Evolutionary conservation across 768 basidiomycete species (phyloP).

Genomic region (Holtermanniella nyarrowii): DNA sequence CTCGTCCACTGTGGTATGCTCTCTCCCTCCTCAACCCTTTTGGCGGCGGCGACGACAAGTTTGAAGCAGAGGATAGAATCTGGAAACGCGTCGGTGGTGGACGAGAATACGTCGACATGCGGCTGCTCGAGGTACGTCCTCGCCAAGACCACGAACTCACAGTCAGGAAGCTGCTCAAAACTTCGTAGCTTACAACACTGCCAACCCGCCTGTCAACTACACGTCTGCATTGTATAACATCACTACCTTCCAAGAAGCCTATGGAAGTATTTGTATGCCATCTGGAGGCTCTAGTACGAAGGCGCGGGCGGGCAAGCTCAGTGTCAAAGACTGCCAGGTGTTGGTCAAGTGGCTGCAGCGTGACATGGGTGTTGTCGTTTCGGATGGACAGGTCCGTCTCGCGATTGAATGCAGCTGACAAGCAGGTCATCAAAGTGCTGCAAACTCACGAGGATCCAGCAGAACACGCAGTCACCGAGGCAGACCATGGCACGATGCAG

Average conservation of each 20-base stretch:
- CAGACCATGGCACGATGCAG: slow-evolving; percentile 73
- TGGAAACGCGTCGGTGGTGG: slow-evolving; percentile 32
- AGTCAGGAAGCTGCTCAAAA: slow-evolving; percentile 29
- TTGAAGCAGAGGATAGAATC: slow-evolving; percentile 24
- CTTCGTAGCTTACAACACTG: slow-evolving; percentile 15
- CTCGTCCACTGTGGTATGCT: slow-evolving; percentile 40
- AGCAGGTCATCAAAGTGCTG: slow-evolving; percentile 73
- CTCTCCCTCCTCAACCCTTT: slow-evolving; percentile 37
- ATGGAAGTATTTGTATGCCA: slow-evolving; percentile 18
- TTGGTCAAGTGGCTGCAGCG: slow-evolving; percentile 68
- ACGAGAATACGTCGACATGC: slow-evolving; percentile 34
- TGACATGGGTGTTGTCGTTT: slow-evolving; percentile 56
- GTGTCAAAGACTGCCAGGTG: slow-evolving; percentile 57
- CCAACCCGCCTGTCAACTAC: slow-evolving; percentile 25
- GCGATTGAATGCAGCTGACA: neutral
- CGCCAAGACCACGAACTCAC: neutral
- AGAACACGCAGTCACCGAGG: slow-evolving; percentile 53
- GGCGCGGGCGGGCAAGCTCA: slow-evolving; percentile 45
- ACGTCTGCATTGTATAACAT: slow-evolving; percentile 18
- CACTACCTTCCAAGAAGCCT: slow-evolving; percentile 16
- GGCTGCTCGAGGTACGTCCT: slow-evolving; percentile 35
- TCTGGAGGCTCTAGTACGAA: slow-evolving; percentile 7
- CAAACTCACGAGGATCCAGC: slow-evolving; percentile 39
- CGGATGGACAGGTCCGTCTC: slow-evolving; percentile 57
- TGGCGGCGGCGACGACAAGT: slow-evolving; percentile 12